phyloP scores from a whole-genome alignment of 805 yeast species.

The Candida golubevii region DNA sequence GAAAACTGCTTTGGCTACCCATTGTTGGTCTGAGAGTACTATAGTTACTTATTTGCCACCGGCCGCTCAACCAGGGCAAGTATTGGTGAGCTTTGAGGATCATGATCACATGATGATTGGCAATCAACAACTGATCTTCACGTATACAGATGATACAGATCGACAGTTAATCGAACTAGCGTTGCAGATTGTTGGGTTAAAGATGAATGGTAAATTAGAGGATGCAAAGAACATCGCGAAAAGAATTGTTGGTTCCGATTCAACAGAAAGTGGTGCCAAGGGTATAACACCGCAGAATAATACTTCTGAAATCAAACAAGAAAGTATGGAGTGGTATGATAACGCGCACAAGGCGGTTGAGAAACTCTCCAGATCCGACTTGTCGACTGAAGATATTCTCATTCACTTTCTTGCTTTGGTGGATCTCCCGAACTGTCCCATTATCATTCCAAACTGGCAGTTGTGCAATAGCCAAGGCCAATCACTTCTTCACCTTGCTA shows the following conservation, averaged over 20 bases:
- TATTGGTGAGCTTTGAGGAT: conserved; percentile 74
- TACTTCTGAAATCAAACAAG: conserved; percentile 16
- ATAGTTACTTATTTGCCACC: conserved; percentile 94
- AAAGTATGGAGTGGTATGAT: conserved; percentile 45
- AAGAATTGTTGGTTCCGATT: conserved; percentile 72
- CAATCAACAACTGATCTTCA: conserved; percentile 60
- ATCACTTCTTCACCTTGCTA: conserved; percentile 81
- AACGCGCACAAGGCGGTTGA: conserved; percentile 50
- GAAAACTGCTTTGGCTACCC: conserved; percentile 74
- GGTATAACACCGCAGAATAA: conserved; percentile 4
- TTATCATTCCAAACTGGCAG: conserved; percentile 69
- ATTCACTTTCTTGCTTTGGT: conserved; percentile 53
- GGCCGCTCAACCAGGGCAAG: conserved; percentile 84
- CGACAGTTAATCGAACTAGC: conserved; percentile 92
- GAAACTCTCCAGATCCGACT: conserved; percentile 40
- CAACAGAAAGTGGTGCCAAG: conserved; percentile 21
- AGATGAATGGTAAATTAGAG: conserved; percentile 93
- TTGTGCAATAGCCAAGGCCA: conserved; percentile 82
- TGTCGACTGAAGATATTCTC: conserved; percentile 47
- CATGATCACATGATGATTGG: conserved; percentile 34
- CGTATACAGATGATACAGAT: conserved; percentile 93
- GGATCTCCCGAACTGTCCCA: conserved; percentile 60
- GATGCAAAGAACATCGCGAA: conserved; percentile 93
- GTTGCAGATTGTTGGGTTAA: conserved; percentile 90
- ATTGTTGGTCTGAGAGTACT: conserved; percentile 94